Evolutionary conservation across 2,329 filamentous ascomycete genomes (phyloP).

Genomic region (Beauveria varroae): DNA sequence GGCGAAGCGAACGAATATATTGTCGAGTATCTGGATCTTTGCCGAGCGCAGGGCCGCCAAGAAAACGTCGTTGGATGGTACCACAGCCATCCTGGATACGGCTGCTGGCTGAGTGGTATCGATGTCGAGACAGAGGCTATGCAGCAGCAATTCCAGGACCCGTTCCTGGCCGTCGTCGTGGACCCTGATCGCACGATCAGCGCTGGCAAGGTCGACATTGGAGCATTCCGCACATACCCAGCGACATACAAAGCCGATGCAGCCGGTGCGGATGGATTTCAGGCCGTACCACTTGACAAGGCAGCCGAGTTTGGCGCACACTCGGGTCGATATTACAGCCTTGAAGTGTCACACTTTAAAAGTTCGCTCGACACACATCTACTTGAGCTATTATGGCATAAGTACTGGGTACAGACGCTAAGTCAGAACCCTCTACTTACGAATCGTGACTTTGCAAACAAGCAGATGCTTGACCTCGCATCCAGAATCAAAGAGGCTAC

Average conservation of each 20-base stretch:
- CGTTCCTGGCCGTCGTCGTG: slow-evolving; percentile 91
- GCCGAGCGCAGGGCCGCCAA: slow-evolving; percentile 65
- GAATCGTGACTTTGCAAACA: slow-evolving; percentile 87
- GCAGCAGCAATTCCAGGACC: slow-evolving; percentile 81
- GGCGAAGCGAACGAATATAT: slow-evolving; percentile 97
- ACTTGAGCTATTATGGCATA: slow-evolving; percentile 90
- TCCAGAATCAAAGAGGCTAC: slow-evolving; percentile 69
- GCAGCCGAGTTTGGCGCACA: slow-evolving; percentile 95
- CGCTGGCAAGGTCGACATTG: slow-evolving; percentile 93
- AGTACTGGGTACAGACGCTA: slow-evolving; percentile 97
- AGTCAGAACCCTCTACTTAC: slow-evolving; percentile 85
- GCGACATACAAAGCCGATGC: slow-evolving; percentile 51
- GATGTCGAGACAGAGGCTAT: slow-evolving; percentile 83
- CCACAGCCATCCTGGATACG: slow-evolving; percentile 94
- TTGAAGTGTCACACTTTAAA: slow-evolving; percentile 93
- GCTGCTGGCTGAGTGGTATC: slow-evolving; percentile 95
- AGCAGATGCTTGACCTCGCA: slow-evolving; percentile 83
- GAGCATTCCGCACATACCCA: slow-evolving; percentile 89
- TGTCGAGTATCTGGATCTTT: slow-evolving; percentile 71
- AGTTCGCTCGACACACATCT: slow-evolving; percentile 81
- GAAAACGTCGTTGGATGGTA: slow-evolving; percentile 99
- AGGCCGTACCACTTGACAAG: slow-evolving; percentile 84
- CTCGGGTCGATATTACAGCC: slow-evolving; percentile 78
- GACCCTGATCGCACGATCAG: slow-evolving; percentile 94
- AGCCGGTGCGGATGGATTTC: slow-evolving; percentile 47